Percentiles rank a stretch among this genome's conserved stretches.
Conservation (phyloP, 2,329 filamentous ascomycete genomes). For the Sordariomycetes sp. region DNA sequence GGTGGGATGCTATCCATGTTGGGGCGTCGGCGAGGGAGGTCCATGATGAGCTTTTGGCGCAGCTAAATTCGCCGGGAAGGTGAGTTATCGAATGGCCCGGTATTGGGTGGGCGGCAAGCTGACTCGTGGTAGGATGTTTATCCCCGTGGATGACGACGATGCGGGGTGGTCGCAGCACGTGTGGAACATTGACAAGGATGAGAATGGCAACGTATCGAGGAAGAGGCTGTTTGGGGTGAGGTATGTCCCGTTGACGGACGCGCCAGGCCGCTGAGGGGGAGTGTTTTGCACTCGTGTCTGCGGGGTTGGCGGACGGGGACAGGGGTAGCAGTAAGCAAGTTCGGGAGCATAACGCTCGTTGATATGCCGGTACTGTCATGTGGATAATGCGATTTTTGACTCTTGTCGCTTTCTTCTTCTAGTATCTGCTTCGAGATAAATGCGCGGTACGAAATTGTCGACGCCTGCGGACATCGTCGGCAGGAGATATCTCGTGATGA, state of each 20-base stretch:
- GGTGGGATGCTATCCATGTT: constrained; percentile 92
- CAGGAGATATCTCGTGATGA: not conserved
- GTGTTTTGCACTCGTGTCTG: not conserved
- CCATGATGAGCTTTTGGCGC: constrained; percentile 59
- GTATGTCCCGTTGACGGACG: constrained; percentile 68
- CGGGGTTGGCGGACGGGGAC: not conserved
- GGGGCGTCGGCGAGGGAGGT: constrained; percentile 70
- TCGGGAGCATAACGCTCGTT: not conserved
- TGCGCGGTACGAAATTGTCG: not conserved
- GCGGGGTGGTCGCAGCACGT: constrained; percentile 45
- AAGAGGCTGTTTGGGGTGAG: constrained; percentile 55
- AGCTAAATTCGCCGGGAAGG: constrained; percentile 66
- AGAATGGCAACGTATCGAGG: constrained; percentile 44
- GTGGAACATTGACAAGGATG: constrained; percentile 62
- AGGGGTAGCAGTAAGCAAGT: not conserved
- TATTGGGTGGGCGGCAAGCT: constrained; percentile 4
- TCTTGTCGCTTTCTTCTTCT: not conserved
- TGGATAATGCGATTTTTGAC: not conserved
- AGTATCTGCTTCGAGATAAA: not conserved
- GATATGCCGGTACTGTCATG: not conserved
- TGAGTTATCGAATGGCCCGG: constrained; percentile 13
- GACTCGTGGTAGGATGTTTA: constrained; percentile 46
- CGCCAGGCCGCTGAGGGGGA: constrained; percentile 24
- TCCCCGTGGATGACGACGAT: constrained; percentile 52
- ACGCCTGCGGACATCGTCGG: not conserved